Evolutionary conservation across 2,329 filamentous ascomycete genomes (phyloP).

Genomic region (Botryotinia calthae): DNA sequence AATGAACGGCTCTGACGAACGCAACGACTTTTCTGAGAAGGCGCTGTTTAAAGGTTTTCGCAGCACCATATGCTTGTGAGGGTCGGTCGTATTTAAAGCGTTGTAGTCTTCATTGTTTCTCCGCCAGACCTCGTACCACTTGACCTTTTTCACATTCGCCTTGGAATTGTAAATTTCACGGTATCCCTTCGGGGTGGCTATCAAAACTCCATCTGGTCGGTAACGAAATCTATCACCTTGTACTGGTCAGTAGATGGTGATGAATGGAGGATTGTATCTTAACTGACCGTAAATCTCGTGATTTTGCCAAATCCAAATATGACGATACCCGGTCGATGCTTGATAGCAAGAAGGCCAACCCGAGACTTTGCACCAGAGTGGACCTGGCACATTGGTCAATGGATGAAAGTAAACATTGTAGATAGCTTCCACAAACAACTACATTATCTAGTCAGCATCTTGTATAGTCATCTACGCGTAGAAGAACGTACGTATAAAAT

Average conservation of each 20-base stretch:
- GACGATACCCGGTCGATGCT: constrained; percentile 39
- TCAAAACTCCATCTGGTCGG: background rate
- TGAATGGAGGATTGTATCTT: background rate
- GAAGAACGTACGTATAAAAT: background rate
- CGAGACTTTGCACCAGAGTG: constrained; percentile 34
- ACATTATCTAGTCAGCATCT: background rate
- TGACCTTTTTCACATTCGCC: constrained; percentile 2
- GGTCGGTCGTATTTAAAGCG: background rate
- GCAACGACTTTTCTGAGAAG: background rate
- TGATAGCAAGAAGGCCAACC: constrained; percentile 35
- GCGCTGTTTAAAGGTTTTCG: background rate
- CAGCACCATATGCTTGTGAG: background rate
- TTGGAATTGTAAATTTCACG: background rate
- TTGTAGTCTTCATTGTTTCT: background rate
- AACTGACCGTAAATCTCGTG: constrained; percentile 43
- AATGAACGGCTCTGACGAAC: constrained; percentile 7
- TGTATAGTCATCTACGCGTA: background rate
- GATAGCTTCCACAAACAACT: constrained; percentile 1
- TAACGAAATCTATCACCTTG: constrained; percentile 4
- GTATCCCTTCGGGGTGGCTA: background rate
- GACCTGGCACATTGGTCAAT: constrained; percentile 21
- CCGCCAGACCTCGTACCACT: background rate
- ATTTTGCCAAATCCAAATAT: constrained; percentile 35
- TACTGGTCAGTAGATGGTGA: background rate
- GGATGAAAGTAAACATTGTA: constrained; percentile 24